Base-by-base conservation (phyloP, 208 protist species). In the Crithidia sp. region DNA sequence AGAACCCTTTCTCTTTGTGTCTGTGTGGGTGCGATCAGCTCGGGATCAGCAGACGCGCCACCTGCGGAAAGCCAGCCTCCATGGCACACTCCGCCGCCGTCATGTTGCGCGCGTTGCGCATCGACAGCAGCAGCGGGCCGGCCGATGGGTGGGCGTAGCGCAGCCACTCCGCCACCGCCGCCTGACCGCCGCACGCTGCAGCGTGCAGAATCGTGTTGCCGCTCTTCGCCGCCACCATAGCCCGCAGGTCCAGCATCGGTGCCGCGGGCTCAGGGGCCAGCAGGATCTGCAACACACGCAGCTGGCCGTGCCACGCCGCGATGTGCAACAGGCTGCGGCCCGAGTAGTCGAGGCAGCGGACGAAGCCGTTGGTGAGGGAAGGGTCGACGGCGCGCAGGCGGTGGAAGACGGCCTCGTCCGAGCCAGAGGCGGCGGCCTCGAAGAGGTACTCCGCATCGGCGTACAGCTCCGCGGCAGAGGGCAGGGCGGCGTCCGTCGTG, bases 121-220 rank as follows among this genome's bases (percentile, higher is more conserved):
- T 55, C 17, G 79, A 55, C 45, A 90, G 39, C 54, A 93, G 74
- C 57, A 88, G 69, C 43, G 75, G 66, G 43, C 77, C 79, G 5
- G 81, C 82, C 2, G 80, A 77, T 0, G 84, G 72, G 73, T 87
- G 77, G 4, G 79, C 73, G 76, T 90, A 89, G 28, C 83, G 84
- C 56, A 96, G 78, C 83, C 83, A 96, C 77, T 86, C 76, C 44
- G 81, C 84, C 52, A 90, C 82, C 19, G 79, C 81, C 7, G 47
- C 75, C 69, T 85, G 81, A 0, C 91, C 91, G 17, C 82, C 83
- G 41, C 74, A 68, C 10, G 88, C 91, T 8, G 91, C 88, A 14
- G 81, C 83, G 81, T 96, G 91, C 54, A 96, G 66, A 55, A 96
- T 75, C 9, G 87, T 94, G 68, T 94, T 93, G 7, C 91, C 86